phyloP scores from a whole-genome alignment of 139 green algal species.

The Tetradesmus obliquus region DNA sequence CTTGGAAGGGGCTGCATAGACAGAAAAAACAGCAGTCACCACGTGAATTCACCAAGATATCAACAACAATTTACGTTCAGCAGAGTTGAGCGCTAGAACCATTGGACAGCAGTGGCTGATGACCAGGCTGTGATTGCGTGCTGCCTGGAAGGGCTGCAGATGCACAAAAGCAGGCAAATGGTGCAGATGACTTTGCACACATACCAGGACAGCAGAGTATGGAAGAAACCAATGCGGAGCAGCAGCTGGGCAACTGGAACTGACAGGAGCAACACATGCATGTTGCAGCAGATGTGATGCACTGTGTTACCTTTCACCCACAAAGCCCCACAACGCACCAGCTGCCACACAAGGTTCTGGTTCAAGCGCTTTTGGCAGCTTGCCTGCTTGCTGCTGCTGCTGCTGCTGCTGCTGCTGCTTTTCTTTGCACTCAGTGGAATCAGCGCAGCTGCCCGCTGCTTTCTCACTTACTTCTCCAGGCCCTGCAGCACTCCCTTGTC shows the following conservation, averaged over 20 bases:
- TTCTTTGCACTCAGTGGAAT: background rate
- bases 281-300: too few species aligned
- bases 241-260: too few species aligned
- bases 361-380: background rate
- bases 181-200: too few species aligned
- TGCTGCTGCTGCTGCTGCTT: background rate
- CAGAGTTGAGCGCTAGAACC: background rate
- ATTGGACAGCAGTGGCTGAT: too few species aligned
- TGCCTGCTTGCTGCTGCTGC: background rate
- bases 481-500: conserved; percentile 82
- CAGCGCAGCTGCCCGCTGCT: background rate
- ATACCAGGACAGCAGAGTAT: too few species aligned
- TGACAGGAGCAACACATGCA: too few species aligned
- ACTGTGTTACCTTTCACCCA: too few species aligned
- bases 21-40: conserved; percentile 32
- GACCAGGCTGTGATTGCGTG: background rate
- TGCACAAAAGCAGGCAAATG: too few species aligned
- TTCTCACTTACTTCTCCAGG: conserved; percentile 67
- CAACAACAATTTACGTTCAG: conserved; percentile 28
- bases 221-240: too few species aligned
- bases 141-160: too few species aligned
- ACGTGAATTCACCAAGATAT: conserved; percentile 32
- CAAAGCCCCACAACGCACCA: too few species aligned
- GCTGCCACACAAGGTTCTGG: too few species aligned
- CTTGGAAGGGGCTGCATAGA: conserved; percentile 86